Evolutionary conservation across 495 filamentous ascomycete genomes (phyloP).

Genomic region (Hypoxylon trugodes): DNA sequence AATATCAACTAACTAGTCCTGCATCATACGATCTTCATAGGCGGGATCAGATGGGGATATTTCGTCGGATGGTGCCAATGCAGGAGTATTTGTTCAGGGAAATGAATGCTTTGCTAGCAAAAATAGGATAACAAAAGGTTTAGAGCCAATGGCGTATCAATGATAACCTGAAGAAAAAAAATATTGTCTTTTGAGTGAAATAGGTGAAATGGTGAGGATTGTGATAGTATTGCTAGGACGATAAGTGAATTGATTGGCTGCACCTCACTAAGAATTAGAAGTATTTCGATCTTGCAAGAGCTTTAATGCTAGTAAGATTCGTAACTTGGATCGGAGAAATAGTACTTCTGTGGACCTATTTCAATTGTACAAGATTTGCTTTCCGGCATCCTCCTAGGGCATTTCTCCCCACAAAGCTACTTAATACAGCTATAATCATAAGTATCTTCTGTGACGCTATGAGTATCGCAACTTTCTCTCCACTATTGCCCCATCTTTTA

Average conservation of each 20-base stretch:
- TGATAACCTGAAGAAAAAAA: neutral
- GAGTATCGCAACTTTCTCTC: constrained; percentile 3
- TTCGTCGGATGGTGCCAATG: constrained; percentile 3
- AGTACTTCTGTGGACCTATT: constrained; percentile 4
- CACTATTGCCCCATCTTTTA: constrained; percentile 6
- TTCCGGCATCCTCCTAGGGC: neutral
- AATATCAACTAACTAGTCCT: neutral
- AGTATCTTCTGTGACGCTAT: constrained; percentile 32
- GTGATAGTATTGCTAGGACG: constrained; percentile 12
- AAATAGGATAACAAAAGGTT: neutral
- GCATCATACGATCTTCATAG: constrained; percentile 17
- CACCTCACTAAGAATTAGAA: constrained; percentile 15
- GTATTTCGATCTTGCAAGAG: constrained; percentile 20
- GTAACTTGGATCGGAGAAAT: constrained; percentile 19
- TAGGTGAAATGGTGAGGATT: constrained; percentile 3
- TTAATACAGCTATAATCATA: neutral
- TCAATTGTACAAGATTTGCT: constrained; percentile 1
- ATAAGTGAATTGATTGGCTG: constrained; percentile 31
- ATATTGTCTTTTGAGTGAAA: constrained; percentile 3
- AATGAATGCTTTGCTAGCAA: neutral
- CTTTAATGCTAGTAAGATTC: constrained; percentile 12
- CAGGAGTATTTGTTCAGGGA: too few species aligned
- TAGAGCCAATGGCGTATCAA: neutral
- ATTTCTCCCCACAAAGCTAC: constrained; percentile 5
- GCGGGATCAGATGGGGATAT: neutral